These are phyloP conservation scores for Senecio squalidus DNA, from an alignment of 140 eudicot genomes.

Conservation along the genomic window DNA sequence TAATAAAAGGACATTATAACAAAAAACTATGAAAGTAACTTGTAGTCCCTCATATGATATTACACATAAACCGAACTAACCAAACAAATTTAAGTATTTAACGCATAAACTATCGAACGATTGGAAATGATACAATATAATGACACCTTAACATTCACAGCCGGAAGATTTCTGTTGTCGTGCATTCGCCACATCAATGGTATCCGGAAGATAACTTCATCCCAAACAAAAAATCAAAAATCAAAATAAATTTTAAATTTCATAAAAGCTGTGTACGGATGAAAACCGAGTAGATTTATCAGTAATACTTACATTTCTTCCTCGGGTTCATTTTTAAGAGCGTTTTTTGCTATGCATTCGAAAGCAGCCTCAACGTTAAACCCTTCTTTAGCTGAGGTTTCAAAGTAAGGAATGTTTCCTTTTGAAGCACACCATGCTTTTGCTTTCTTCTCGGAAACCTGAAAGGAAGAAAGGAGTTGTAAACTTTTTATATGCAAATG, in stretches of 20 bases:
- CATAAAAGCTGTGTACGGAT: background rate
- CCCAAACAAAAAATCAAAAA: conserved; percentile 2
- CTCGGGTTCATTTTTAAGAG: conserved; percentile 42
- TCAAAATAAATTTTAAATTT: background rate
- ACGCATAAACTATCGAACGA: conserved; percentile 14
- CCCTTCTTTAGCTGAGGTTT: conserved; percentile 52
- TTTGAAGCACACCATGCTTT: conserved; percentile 49
- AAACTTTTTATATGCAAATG: background rate
- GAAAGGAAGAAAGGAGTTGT: background rate
- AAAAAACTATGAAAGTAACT: background rate
- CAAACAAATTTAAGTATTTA: conserved; percentile 13
- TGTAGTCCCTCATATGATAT: conserved; percentile 5
- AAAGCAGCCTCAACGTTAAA: conserved; percentile 48
- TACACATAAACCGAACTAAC: conserved; percentile 19
- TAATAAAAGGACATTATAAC: background rate
- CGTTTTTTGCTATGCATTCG: conserved; percentile 42
- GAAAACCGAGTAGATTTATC: background rate
- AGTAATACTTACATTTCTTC: conserved; percentile 39
- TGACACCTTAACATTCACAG: conserved; percentile 30
- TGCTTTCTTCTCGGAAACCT: conserved; percentile 54
- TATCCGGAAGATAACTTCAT: conserved; percentile 39
- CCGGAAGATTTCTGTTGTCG: conserved; percentile 34
- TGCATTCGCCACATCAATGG: conserved; percentile 36
- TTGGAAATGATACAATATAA: background rate
- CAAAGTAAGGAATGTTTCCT: conserved; percentile 45